Evolutionary conservation across 1,284 basidiomycete genomes (phyloP), one percentile per base, ranked within the genome.

Genomic region (Schizophyllum amplum): DNA sequence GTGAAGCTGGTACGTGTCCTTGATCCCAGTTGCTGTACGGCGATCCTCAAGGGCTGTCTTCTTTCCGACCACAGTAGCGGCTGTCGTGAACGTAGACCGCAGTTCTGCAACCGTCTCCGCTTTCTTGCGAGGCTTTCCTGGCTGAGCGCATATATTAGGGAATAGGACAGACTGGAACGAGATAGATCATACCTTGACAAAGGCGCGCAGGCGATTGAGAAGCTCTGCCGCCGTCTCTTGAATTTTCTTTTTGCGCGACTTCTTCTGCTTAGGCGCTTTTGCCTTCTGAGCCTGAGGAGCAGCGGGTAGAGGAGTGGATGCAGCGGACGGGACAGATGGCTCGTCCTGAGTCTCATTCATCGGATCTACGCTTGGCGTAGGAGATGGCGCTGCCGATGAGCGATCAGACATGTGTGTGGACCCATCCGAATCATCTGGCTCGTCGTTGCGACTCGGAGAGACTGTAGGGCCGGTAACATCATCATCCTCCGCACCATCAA

Each of bases 21-120:
- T 70, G 27, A 70, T 53, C 0, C 71, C 70, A 0, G 59, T 52
- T 3, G 62, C 51, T 0, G 69, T 71, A n/a, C n/a, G n/a, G n/a
- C 1, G 54, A 56, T 13, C 49, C 24, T 1, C 57, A 51, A 49
- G 66, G 62, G n/a, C 67, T 26, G 58, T 55, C 9, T 63, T 65
- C 23, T 63, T 58, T 0, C 55, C 57, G 5, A 62, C 60, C 9
- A 67, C 6, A 4, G 42, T 49, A 3, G 59, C 33, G 4, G 64
- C 67, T 13, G 59, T 23, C 1, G 42, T 54, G 25, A 67, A 65
- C 22, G 61, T 61, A 1, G 61, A 54, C 0, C 58, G 49, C 4
- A 71, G 59, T 1, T 52, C 55, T 0, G 46, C 22, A 11, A 57
- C 47, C 2, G 67, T 70, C 42, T 68, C 62, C 0, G 52, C 17